phyloP scores from a whole-genome alignment of 75 land plant genomes.

The Ceratopteris richardii region DNA sequence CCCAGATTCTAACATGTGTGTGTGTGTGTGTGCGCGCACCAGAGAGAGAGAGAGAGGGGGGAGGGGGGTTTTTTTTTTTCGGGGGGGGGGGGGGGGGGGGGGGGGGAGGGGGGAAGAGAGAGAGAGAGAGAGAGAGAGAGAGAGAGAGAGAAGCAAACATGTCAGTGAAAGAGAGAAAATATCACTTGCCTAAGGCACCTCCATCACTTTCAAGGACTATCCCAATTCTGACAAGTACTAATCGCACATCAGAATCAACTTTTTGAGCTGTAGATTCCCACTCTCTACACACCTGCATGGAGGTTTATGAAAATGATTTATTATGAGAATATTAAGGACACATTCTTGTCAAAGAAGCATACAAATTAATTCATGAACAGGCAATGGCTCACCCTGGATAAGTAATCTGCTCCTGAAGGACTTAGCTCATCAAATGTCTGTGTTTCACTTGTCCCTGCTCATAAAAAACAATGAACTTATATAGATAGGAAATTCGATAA shows the following conservation, averaged over 20 bases:
- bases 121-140: too few species aligned
- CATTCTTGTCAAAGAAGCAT: too few species aligned
- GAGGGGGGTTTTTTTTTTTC: too few species aligned
- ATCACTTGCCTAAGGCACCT: conserved; percentile 94
- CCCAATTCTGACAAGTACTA: conserved; percentile 78
- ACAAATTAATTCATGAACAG: too few species aligned
- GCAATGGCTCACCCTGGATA: conserved; percentile 60
- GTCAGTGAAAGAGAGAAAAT: neutral
- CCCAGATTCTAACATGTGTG: too few species aligned
- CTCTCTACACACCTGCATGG: conserved; percentile 84
- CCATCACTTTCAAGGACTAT: conserved; percentile 97
- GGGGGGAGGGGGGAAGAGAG: too few species aligned
- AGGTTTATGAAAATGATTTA: neutral
- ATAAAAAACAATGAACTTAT: neutral
- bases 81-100: too few species aligned
- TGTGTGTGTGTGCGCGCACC: too few species aligned
- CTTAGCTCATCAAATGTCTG: conserved; percentile 78
- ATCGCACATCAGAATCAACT: conserved; percentile 56
- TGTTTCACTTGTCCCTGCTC: conserved; percentile 80
- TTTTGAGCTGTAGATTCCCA: conserved; percentile 76
- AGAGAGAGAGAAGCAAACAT: too few species aligned
- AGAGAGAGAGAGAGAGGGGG: too few species aligned
- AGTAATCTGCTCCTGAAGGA: conserved; percentile 88
- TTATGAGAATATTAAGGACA: too few species aligned
- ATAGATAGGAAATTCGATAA: too few species aligned